Percentiles rank a stretch among this genome's conserved stretches.
Evolutionary conservation across 768 basidiomycete genomes (phyloP).

Genomic region (Mycena olivaceomarginata): DNA sequence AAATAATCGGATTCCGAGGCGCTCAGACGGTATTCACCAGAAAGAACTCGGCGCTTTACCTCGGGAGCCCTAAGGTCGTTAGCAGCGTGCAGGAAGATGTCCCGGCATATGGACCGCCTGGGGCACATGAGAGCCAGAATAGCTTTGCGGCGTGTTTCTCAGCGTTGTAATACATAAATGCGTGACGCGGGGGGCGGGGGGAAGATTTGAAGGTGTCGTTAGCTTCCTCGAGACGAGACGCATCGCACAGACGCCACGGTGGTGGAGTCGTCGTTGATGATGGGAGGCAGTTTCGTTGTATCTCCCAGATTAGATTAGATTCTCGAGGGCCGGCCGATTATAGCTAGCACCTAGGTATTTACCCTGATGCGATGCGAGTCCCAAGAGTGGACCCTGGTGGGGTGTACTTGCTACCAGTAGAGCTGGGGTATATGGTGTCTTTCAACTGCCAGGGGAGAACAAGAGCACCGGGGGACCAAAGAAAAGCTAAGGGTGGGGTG

Average conservation of each 20-base stretch:
- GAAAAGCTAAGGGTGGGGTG: conserved; percentile 49
- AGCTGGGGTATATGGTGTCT: conserved; percentile 61
- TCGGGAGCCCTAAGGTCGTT: conserved; percentile 51
- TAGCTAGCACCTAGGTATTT: conserved; percentile 8
- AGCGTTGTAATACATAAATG: conserved; percentile 52
- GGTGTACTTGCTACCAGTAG: conserved; percentile 78
- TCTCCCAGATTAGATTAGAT: conserved; percentile 65
- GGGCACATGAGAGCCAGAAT: conserved; percentile 72
- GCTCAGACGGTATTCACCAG: conserved; percentile 67
- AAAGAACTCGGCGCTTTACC: conserved; percentile 30
- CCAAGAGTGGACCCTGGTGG: conserved; percentile 74
- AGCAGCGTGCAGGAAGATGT: conserved; percentile 70
- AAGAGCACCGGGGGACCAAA: conserved; percentile 76
- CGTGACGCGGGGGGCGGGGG: conserved; percentile 71
- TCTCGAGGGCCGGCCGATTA: conserved; percentile 69
- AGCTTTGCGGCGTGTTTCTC: conserved; percentile 52
- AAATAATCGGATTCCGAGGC: conserved; percentile 45
- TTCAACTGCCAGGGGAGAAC: conserved; percentile 54
- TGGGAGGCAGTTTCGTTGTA: conserved; percentile 52
- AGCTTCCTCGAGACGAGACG: conserved; percentile 56
- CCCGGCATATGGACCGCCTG: conserved; percentile 77
- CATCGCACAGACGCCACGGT: conserved; percentile 32
- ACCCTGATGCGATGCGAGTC: conserved; percentile 43
- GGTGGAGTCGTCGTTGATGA: conserved; percentile 25
- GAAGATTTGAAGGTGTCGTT: conserved; percentile 60